These are phyloP conservation scores for Wickerhamomyces sp. DNA, from an alignment of 1,139 yeast species.

Conservation along the genomic window DNA sequence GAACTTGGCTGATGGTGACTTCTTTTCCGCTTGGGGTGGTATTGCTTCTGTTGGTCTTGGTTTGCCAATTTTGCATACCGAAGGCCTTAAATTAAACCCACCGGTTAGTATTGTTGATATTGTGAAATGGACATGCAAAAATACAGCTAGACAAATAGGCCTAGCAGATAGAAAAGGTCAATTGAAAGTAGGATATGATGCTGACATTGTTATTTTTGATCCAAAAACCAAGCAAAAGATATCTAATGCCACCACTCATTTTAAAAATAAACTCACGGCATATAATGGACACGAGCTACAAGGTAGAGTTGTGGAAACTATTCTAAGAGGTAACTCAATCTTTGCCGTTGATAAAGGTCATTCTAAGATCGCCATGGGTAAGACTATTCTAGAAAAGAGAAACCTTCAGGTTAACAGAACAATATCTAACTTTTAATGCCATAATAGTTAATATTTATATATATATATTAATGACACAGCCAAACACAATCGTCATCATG, in stretches of 20 bases:
- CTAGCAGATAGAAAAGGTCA: constrained; percentile 68
- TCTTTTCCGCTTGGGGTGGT: constrained; percentile 97
- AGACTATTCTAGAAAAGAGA: constrained; percentile 50
- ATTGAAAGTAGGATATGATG: constrained; percentile 71
- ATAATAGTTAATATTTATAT: neutral
- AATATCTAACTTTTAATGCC: neutral
- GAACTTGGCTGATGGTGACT: constrained; percentile 78
- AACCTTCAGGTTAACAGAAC: neutral
- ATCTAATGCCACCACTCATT: constrained; percentile 55
- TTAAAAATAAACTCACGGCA: constrained; percentile 85
- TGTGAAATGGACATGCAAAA: constrained; percentile 71
- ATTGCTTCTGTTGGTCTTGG: constrained; percentile 92
- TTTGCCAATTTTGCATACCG: constrained; percentile 73
- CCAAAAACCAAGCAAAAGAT: constrained; percentile 52
- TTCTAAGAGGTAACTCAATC: constrained; percentile 69
- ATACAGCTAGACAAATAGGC: constrained; percentile 86
- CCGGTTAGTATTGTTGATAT: constrained; percentile 59
- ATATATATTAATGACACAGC: too few relatives aligned
- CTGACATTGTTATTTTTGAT: constrained; percentile 82
- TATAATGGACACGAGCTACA: constrained; percentile 64
- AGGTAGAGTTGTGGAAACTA: constrained; percentile 76
- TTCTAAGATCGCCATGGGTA: constrained; percentile 52
- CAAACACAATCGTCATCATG: too few relatives aligned
- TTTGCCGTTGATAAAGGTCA: constrained; percentile 58
- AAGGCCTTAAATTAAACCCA: constrained; percentile 52